These are phyloP conservation scores for Candida montana DNA, from an alignment of 805 yeast genomes.

Conservation along the genomic window DNA sequence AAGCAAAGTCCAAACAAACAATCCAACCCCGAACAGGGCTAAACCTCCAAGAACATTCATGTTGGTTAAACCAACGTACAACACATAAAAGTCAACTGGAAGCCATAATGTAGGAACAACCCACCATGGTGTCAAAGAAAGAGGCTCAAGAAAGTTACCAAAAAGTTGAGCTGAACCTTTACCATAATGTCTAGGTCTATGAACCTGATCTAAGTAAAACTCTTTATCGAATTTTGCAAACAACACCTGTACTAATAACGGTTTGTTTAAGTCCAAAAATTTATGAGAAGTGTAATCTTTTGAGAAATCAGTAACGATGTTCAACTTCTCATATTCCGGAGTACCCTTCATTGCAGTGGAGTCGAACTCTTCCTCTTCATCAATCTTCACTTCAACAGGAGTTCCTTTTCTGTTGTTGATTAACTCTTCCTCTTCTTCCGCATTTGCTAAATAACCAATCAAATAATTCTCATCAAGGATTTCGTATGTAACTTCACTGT, in stretches of 20 bases:
- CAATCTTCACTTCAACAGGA: constrained; percentile 52
- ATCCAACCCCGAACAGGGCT: constrained; percentile 68
- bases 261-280: constrained; percentile 80
- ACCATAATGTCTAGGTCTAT: constrained; percentile 97
- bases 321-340: constrained; percentile 68
- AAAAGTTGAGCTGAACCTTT: constrained; percentile 94
- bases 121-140: constrained; percentile 92
- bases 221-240: constrained; percentile 74
- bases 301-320: constrained; percentile 71
- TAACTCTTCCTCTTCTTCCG: constrained; percentile 68
- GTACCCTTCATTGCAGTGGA: constrained; percentile 55
- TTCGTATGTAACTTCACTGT: constrained; percentile 81
- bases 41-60: constrained; percentile 40
- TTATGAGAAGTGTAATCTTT: constrained; percentile 72
- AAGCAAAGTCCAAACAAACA: constrained; percentile 87
- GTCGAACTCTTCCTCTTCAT: constrained; percentile 38
- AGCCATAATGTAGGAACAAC: constrained; percentile 85
- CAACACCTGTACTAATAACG: constrained; percentile 77
- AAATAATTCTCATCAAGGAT: constrained; percentile 76
- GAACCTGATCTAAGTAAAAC: constrained; percentile 92
- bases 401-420: constrained; percentile 49
- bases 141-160: constrained; percentile 91
- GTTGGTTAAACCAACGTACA: constrained; percentile 52
- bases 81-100: constrained; percentile 65
- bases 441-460: constrained; percentile 80